Evolutionary conservation across 805 yeast species (phyloP).

Genomic region (Tetrapisispora iriomotensis): DNA sequence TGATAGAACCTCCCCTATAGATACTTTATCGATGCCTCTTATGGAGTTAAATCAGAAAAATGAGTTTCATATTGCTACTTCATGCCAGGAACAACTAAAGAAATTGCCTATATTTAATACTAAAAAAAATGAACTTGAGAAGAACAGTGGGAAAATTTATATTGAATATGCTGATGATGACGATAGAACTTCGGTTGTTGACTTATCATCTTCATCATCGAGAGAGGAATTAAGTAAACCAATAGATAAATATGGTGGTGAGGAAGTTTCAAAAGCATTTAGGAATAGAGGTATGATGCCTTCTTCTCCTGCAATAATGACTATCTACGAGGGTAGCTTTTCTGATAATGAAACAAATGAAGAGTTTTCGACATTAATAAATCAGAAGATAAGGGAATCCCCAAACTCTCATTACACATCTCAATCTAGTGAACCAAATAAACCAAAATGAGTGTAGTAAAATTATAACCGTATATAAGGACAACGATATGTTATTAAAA

Average conservation of each 20-base stretch:
- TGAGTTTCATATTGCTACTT: slow-evolving; percentile 6
- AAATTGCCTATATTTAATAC: slow-evolving; percentile 20
- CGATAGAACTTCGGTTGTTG: background rate
- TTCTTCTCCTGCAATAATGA: slow-evolving; percentile 26
- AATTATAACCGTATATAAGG: no score
- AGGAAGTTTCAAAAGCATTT: background rate
- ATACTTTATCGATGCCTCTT: slow-evolving; percentile 26
- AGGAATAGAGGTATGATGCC: slow-evolving; percentile 22
- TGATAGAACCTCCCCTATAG: slow-evolving; percentile 28
- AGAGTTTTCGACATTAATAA: background rate
- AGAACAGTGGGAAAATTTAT: background rate
- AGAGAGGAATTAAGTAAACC: background rate
- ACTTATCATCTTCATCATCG: slow-evolving; percentile 1
- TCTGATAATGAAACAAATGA: background rate
- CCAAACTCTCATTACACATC: background rate
- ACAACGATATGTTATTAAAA: no score
- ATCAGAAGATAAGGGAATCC: background rate
- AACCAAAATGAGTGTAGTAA: background rate
- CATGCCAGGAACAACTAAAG: slow-evolving; percentile 26
- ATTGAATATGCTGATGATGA: background rate
- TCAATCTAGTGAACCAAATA: background rate
- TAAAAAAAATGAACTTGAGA: background rate
- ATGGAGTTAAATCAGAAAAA: slow-evolving; percentile 23
- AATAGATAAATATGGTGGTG: background rate
- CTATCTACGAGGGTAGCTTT: slow-evolving; percentile 9